Conservation (phyloP, 192 early-diverging fungal genomes). For the Coemansia sp. region DNA sequence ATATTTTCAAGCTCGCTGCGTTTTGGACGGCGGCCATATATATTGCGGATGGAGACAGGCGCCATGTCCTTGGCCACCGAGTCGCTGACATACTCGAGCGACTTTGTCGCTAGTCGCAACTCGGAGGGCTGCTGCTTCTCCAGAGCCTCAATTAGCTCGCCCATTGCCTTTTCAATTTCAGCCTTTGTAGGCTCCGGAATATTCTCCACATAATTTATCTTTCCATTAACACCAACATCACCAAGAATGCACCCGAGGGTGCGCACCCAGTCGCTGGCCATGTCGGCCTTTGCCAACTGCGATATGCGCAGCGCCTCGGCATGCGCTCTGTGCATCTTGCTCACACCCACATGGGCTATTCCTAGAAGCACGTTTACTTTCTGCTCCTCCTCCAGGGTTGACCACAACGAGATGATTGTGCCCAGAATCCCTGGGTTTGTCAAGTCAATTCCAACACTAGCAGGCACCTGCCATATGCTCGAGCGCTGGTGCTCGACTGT, state of each 20-base stretch:
- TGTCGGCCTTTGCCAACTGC: constrained; percentile 21
- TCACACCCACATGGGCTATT: constrained; percentile 37
- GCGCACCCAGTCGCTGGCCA: constrained; percentile 46
- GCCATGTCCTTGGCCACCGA: constrained; percentile 21
- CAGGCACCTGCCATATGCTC: constrained; percentile 34
- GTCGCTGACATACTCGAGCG: constrained; percentile 26
- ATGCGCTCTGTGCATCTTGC: constrained; percentile 21
- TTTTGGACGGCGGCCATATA: constrained; percentile 23
- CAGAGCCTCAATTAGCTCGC: constrained; percentile 19
- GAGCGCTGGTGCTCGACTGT: constrained; percentile 6
- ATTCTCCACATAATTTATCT: constrained; percentile 8
- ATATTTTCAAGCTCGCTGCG: constrained; percentile 9
- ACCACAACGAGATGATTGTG: constrained; percentile 28
- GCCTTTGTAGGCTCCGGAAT: constrained; percentile 22
- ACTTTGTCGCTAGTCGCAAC: constrained; percentile 11
- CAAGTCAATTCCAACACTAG: constrained; percentile 42
- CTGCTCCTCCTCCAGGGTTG: constrained; percentile 37
- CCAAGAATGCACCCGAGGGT: constrained; percentile 35
- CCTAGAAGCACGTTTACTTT: constrained; percentile 45
- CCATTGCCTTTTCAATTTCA: constrained; percentile 30
- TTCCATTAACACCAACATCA: constrained; percentile 33
- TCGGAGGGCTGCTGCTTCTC: constrained; percentile 6
- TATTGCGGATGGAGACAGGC: constrained; percentile 19
- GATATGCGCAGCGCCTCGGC: constrained; percentile 22
- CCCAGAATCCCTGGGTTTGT: constrained; percentile 17